phyloP scores from a whole-genome alignment of 441 rosid genomes.

The Melastoma candidum region DNA sequence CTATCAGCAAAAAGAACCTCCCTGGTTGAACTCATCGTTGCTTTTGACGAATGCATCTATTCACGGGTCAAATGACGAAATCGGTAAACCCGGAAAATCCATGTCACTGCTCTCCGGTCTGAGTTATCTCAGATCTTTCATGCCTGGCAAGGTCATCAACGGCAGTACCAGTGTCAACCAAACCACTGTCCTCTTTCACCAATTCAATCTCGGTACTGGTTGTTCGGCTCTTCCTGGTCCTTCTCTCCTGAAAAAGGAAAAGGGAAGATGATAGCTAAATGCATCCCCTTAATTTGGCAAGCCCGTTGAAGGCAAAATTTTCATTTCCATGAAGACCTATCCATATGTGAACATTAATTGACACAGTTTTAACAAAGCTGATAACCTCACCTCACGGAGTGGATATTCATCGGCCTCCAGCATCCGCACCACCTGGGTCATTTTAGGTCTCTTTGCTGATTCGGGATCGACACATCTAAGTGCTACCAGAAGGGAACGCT shows the following conservation, averaged over 20 bases:
- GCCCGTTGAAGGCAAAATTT: background rate
- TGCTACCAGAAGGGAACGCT: constrained; percentile 17
- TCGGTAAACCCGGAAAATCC: too few species aligned
- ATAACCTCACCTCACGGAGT: constrained; percentile 13
- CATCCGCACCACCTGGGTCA: constrained; percentile 19
- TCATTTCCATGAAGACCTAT: background rate
- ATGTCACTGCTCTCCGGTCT: constrained; percentile 1
- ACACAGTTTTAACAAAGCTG: background rate
- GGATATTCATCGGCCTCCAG: constrained; percentile 17
- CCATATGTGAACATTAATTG: background rate
- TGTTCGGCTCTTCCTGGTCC: constrained; percentile 15
- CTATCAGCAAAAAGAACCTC: too few species aligned
- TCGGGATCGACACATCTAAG: constrained; percentile 18
- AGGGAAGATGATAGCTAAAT: background rate
- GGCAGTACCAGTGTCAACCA: constrained; percentile 2
- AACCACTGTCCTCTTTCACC: constrained; percentile 1
- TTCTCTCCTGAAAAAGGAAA: constrained; percentile 12
- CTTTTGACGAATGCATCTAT: too few species aligned
- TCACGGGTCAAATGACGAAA: too few species aligned
- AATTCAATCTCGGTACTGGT: constrained; percentile 10
- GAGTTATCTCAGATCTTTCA: constrained; percentile 2
- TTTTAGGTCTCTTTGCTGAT: constrained; percentile 15
- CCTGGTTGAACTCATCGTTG: too few species aligned
- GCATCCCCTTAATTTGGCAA: background rate
- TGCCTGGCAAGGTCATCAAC: background rate